Base-by-base conservation (phyloP, 1,284 basidiomycete genomes). In the Cutaneotrichosporon cutaneum region DNA sequence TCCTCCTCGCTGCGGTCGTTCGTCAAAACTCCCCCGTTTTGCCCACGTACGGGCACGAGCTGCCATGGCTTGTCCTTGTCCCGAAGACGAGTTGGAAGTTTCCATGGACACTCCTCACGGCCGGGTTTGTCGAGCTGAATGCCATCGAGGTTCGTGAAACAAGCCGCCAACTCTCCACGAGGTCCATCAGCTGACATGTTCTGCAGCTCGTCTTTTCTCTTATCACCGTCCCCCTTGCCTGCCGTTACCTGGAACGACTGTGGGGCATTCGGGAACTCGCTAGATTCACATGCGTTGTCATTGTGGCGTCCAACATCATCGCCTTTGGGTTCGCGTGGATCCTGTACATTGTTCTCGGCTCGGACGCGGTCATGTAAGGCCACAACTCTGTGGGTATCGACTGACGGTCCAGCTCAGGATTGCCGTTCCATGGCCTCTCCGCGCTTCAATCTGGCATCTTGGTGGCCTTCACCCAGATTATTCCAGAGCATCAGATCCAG, bases 401-500 rank as follows among this genome's bases (percentile, higher is more conserved):
- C 64, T 67, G 30, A 64, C 56, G 24, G 10, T 30, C 21, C 67
- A 94, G 93, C 42, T 92, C 90, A 77, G 91, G 88, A 27, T 87
- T 91, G 82, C 85, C 87, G 54, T 97, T 94, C 77, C 92, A 92
- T 72, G 95, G 95, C 27, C 87, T 94, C 77, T 90, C 91, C 83
- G 90, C 92, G 2, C 82, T 99, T n/a, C 92, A 96, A 73, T 88
- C 88, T 54, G 90, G 87, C 4, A 85, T 95, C 67, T 83, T 99
- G 42, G 95, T 99, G 58, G 95, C 94, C 11, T 96, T 97, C 80
- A 97, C 94, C 2, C 95, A 99, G 77, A 81, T 96, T 60, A 97
- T 98, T 68, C 95, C 96, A 27, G 95, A 99, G 77, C 94, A 99
- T 72, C 94, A 97, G 78, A 88, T 99, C 7, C 95, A 98, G 76